These are phyloP conservation scores for Stylonectria norvegica DNA, from an alignment of 2,329 filamentous ascomycete genomes.

Conservation along the genomic window DNA sequence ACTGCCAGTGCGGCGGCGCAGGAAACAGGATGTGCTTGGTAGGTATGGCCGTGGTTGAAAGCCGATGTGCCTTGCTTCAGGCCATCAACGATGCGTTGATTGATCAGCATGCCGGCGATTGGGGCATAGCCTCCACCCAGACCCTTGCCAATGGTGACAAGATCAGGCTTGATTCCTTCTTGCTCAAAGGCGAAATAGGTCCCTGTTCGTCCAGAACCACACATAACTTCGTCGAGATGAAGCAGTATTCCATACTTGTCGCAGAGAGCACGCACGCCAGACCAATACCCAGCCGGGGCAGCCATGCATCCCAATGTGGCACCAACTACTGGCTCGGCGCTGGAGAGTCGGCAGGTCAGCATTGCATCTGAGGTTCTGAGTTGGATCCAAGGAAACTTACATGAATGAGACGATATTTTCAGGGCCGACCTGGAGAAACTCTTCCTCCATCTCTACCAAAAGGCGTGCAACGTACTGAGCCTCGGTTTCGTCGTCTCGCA, in stretches of 20 bases:
- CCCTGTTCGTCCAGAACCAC: slow-evolving; percentile 57
- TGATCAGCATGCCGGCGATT: slow-evolving; percentile 55
- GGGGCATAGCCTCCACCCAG: slow-evolving; percentile 55
- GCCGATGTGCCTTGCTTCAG: slow-evolving; percentile 14
- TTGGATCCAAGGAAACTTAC: slow-evolving; percentile 46
- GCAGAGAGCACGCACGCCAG: slow-evolving; percentile 48
- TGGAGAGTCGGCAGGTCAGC: slow-evolving; percentile 54
- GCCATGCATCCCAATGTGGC: slow-evolving; percentile 50
- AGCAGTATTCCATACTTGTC: slow-evolving; percentile 49
- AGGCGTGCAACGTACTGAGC: slow-evolving; percentile 10
- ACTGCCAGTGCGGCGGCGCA: slow-evolving; percentile 40
- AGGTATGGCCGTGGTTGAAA: slow-evolving; percentile 59
- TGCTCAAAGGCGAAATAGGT: slow-evolving; percentile 57
- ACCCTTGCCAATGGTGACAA: slow-evolving; percentile 58
- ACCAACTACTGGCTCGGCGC: slow-evolving; percentile 42
- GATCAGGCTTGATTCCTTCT: slow-evolving; percentile 47
- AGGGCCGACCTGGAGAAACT: slow-evolving; percentile 42
- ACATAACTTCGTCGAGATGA: slow-evolving; percentile 60
- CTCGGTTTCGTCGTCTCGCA: slow-evolving; percentile 6
- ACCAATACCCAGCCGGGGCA: slow-evolving; percentile 48
- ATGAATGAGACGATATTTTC: slow-evolving; percentile 41
- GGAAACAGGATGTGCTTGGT: slow-evolving; percentile 37
- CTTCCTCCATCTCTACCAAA: slow-evolving; percentile 38
- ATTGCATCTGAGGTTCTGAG: slow-evolving; percentile 56
- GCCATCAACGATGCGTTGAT: slow-evolving; percentile 23